phyloP scores from a whole-genome alignment of 805 yeast species.

The Candida khao-thaluensis region DNA sequence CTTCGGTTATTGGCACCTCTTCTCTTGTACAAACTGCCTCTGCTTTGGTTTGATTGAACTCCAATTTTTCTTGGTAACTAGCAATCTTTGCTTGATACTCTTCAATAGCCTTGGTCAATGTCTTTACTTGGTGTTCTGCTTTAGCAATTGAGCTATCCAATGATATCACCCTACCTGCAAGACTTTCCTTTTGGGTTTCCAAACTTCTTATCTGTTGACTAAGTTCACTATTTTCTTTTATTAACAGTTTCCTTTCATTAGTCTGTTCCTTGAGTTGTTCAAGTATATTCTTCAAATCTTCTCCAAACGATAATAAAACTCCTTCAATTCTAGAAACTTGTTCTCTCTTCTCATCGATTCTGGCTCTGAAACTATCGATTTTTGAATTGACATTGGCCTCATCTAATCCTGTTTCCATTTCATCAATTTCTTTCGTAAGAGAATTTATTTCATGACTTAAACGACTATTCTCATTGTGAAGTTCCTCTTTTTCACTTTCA shows the following conservation, averaged over 20 bases:
- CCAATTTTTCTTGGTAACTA: constrained; percentile 27
- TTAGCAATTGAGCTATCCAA: background rate
- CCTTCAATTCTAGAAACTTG: constrained; percentile 28
- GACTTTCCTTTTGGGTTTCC: background rate
- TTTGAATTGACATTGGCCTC: constrained; percentile 47
- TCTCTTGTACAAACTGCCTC: constrained; percentile 47
- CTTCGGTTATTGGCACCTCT: constrained; percentile 39
- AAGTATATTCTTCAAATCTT: constrained; percentile 17
- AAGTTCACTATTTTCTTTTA: background rate
- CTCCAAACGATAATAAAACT: constrained; percentile 27
- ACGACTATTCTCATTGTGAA: constrained; percentile 3
- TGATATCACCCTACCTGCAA: background rate
- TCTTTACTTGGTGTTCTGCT: constrained; percentile 9
- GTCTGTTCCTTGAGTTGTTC: background rate
- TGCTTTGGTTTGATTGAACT: constrained; percentile 24
- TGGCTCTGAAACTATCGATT: constrained; percentile 35
- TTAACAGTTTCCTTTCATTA: background rate
- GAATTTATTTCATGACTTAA: background rate
- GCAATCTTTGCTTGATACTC: constrained; percentile 14
- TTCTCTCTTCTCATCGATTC: constrained; percentile 27
- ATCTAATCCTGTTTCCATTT: constrained; percentile 37
- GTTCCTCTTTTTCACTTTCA: constrained; percentile 10
- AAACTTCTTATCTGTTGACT: background rate
- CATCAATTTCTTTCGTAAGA: constrained; percentile 24
- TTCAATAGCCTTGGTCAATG: constrained; percentile 9